A percentile compares a stretch with the other conserved stretches of the same genome.
Evolutionary conservation across 2,329 filamentous ascomycete genomes (phyloP).

Genomic region (Xylariomycetidae sp.): DNA sequence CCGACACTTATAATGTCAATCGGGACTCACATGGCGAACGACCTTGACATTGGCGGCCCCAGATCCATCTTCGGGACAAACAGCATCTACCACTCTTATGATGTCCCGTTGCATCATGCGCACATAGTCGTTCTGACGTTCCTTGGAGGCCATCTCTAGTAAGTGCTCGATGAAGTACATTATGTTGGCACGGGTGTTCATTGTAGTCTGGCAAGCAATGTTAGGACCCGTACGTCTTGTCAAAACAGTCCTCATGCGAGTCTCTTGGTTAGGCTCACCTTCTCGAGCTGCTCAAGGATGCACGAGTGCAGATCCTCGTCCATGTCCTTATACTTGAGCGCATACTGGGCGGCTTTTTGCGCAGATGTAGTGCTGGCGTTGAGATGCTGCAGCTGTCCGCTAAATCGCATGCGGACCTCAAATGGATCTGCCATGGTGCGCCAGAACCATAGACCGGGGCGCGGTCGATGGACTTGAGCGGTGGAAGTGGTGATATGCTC

Average conservation of each 20-base stretch:
- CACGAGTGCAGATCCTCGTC: constrained; percentile 97
- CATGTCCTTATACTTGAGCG: constrained; percentile 87
- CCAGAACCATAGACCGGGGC: neutral
- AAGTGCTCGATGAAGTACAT: constrained; percentile 99
- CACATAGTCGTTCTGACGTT: constrained; percentile 74
- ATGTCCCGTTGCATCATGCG: constrained; percentile 96
- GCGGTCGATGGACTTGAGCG: neutral
- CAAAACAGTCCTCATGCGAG: no score
- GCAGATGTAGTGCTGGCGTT: constrained; percentile 85
- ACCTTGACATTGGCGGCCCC: constrained; percentile 93
- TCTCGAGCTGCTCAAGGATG: constrained; percentile 91
- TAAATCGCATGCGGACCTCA: constrained; percentile 97
- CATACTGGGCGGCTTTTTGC: constrained; percentile 91
- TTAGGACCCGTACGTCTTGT: no score
- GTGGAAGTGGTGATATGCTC: constrained; percentile 5
- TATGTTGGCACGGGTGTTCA: constrained; percentile 97
- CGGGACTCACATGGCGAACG: constrained; percentile 69
- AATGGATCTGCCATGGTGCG: constrained; percentile 70
- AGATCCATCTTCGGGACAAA: constrained; percentile 78
- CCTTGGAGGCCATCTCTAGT: constrained; percentile 75
- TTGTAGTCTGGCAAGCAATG: constrained; percentile 62
- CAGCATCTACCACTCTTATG: constrained; percentile 81
- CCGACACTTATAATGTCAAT: no score
- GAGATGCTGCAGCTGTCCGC: constrained; percentile 78
- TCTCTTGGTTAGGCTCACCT: constrained; percentile 52